These are phyloP conservation scores for Penicillium sp. DNA, from an alignment of 2,329 filamentous ascomycete species.

Conservation along the genomic window DNA sequence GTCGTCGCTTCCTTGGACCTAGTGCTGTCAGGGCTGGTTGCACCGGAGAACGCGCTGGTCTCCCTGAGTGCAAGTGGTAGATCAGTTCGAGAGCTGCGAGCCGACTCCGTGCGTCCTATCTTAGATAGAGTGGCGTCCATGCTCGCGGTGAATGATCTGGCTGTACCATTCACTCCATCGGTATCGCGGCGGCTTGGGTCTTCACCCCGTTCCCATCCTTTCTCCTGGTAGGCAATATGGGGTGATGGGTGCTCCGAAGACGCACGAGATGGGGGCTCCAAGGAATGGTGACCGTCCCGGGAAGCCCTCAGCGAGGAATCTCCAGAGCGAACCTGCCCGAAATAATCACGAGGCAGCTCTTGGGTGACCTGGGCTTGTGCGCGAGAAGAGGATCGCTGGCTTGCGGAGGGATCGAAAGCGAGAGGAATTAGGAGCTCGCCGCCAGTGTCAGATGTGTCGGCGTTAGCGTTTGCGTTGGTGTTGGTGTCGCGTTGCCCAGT, in stretches of 20 bases:
- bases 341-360: conserved; percentile 62
- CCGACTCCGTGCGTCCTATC: conserved; percentile 57
- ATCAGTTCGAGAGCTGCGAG: conserved; percentile 51
- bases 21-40: conserved; percentile 36
- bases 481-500: conserved; percentile 59
- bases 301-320: conserved; percentile 31
- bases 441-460: conserved; percentile 53
- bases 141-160: conserved; percentile 21
- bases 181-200: conserved; percentile 34
- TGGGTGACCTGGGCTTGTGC: conserved; percentile 47
- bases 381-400: conserved; percentile 55
- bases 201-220: conserved; percentile 68
- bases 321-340: conserved; percentile 42
- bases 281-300: conserved; percentile 24
- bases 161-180: conserved; percentile 30
- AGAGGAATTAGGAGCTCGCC: conserved; percentile 77
- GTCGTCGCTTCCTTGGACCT: conserved; percentile 23
- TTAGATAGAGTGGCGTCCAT: conserved; percentile 53
- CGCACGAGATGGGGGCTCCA: conserved; percentile 31
- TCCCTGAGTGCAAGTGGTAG: conserved; percentile 44
- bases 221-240: conserved; percentile 92
- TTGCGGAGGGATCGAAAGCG: conserved; percentile 71
- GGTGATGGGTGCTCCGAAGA: conserved; percentile 65
- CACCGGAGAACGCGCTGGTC: conserved; percentile 43
- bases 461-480: too few relatives aligned